Evolutionary conservation across 2,329 filamentous ascomycete species (phyloP).

Genomic region (Alternaria rosae): DNA sequence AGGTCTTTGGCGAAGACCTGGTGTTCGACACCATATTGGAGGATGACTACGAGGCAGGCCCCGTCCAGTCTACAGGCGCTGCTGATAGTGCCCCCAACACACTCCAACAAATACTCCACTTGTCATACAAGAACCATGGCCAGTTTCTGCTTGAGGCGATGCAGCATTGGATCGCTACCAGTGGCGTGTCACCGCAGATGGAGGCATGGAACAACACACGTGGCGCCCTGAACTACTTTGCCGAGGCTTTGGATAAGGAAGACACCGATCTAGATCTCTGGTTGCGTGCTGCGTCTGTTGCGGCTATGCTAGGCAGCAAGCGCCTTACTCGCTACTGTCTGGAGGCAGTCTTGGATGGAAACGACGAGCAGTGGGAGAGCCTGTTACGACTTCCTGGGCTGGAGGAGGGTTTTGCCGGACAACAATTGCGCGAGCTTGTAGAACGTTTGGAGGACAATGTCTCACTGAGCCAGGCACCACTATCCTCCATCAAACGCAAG

Average conservation of each 20-base stretch:
- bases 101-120: slow-evolving; percentile 86
- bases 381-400: slow-evolving; percentile 64
- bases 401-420: slow-evolving; percentile 47
- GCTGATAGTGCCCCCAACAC: slow-evolving; percentile 80
- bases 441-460: slow-evolving; percentile 62
- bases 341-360: slow-evolving; percentile 68
- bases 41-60: slow-evolving; percentile 49
- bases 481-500: slow-evolving; percentile 58
- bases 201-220: slow-evolving; percentile 32
- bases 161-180: slow-evolving; percentile 57
- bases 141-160: slow-evolving; percentile 86
- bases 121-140: slow-evolving; percentile 94
- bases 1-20: slow-evolving; percentile 55
- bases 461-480: slow-evolving; percentile 60
- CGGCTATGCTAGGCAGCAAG: slow-evolving; percentile 64
- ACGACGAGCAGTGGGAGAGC: slow-evolving; percentile 64
- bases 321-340: slow-evolving; percentile 68
- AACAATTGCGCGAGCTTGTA: slow-evolving; percentile 54
- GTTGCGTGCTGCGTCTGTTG: slow-evolving; percentile 66
- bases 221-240: slow-evolving; percentile 61
- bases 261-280: slow-evolving; percentile 70
- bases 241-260: slow-evolving; percentile 69
- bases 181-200: slow-evolving; percentile 46
- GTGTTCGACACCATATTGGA: slow-evolving; percentile 53
- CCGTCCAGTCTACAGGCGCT: slow-evolving; percentile 62